phyloP scores from a whole-genome alignment of 768 basidiomycete species.

The Lentinula detonsa region DNA sequence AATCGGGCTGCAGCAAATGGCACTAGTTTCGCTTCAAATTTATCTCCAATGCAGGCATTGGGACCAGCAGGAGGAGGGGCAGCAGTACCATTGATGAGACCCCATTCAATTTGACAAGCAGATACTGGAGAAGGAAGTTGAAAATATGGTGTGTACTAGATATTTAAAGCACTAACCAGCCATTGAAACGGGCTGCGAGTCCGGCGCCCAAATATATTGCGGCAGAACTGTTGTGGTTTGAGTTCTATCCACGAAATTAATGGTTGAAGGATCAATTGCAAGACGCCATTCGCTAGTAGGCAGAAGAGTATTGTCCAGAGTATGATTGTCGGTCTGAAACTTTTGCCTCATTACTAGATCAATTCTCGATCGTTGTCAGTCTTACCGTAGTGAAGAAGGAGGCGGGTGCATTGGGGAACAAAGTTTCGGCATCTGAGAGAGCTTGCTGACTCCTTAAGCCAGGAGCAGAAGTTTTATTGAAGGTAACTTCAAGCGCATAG shows the following conservation, averaged over 20 bases:
- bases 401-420: conserved; percentile 31
- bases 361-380: background rate
- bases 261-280: conserved; percentile 32
- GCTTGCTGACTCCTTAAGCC: conserved; percentile 33
- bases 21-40: conserved; percentile 28
- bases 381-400: conserved; percentile 30
- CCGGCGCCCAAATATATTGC: conserved; percentile 34
- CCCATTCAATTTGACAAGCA: conserved; percentile 34
- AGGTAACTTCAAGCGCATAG: conserved; percentile 29
- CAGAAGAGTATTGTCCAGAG: conserved; percentile 30
- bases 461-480: conserved; percentile 26
- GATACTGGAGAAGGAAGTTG: conserved; percentile 11
- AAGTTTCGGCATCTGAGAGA: conserved; percentile 22
- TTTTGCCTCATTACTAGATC: background rate
- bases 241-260: conserved; percentile 25
- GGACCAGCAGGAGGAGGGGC: conserved; percentile 27
- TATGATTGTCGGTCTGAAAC: conserved; percentile 30
- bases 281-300: conserved; percentile 32
- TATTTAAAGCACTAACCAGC: conserved; percentile 9
- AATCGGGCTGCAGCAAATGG: conserved; percentile 34
- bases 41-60: conserved; percentile 22
- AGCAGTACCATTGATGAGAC: conserved; percentile 23
- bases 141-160: no score
- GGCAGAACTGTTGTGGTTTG: conserved; percentile 21
- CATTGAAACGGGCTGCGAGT: conserved; percentile 32